Evolutionary conservation across 441 rosid species (phyloP), one percentile per base, ranked within the genome.

Genomic region (Eruca vesicaria): DNA sequence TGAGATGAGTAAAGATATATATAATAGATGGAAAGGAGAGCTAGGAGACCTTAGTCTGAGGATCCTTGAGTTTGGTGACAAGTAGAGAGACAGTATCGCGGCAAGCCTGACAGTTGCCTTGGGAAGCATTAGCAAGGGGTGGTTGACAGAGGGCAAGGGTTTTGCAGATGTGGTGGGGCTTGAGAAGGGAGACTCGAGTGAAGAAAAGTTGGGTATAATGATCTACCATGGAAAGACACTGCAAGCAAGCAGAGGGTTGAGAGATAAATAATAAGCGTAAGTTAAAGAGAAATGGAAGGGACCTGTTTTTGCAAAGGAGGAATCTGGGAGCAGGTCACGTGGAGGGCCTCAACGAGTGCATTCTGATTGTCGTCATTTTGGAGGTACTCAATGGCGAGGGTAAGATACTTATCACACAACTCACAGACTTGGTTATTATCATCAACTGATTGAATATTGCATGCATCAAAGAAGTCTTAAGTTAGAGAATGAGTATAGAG

Each of bases 191-290:
- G 80, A 96, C 11, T 86, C 89, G 88, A 36, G 67, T 4, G 83
- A 96, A 93, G 86, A 93, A 78, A 79, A 85, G 79, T 65, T 87
- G 86, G 41, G 86, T 92, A 78, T 93, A 90, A 53, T 86, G 86
- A 82, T 96, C 92, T 66, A 93, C 97, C 87, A 93, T 81, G 23
- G 85, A 75, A 38, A 77, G 52, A 82, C 99, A 96, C 98, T 96
- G 26, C 26, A 23, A n/a, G n/a, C n/a, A n/a, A n/a, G 52, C 1
- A n/a, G 52, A 43, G 52, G 48, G 52, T 5, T 43, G 52, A 6
- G 18, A 5, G 52, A 43, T 18, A n/a, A 20, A 5, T 43, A 43
- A 7, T 1, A 68, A 6, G 2, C 1, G 32, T 4, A 23, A 5
- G 14, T 23, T 38, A 48, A 43, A 10, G 20, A 2, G 1, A 11